Evolutionary conservation across 345 rosid genomes (phyloP), one percentile per base, ranked within the genome.

Genomic region (Eutrema heterophyllum): DNA sequence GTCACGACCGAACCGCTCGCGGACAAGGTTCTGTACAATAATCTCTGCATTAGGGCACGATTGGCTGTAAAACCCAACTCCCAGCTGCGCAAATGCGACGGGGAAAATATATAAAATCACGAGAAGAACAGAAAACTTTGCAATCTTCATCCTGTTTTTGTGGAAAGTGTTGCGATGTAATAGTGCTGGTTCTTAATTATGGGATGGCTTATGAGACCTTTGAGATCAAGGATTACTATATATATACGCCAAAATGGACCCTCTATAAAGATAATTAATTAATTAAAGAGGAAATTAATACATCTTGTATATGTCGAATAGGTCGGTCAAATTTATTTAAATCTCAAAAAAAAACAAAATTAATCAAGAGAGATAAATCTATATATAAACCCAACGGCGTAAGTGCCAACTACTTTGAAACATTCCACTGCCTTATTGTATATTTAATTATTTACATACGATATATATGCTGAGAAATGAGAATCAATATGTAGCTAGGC

Each of bases 11-110:
- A 76, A 76, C 38, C 66, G 66, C 11, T 55, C n/a, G 9, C 45
- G 29, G 1, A 76, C 80, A 3, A 76, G 43, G 39, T 4, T 64
- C 13, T 46, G 44, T 63, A 76, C 46, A 3, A 76, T 63, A 13
- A 0, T 18, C 35, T 76, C 80, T 46, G 75, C 80, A 29, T 70
- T 6, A 76, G 67, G 32, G 29, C 80, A 76, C 11, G 75, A 46
- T 26, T 70, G 27, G 32, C 44, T 64, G 60, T 76, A 76, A 56
- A 76, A 76, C 5, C 66, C 53, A 4, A 45, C 5, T 30, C 38
- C 46, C 7, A 76, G 38, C 15, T 76, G 80, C 1, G 38, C 57
- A 0, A 76, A 55, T 2, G 50, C 59, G 0, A 70, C 71, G 1
- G 80, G 80, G 2, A 55, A 63, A 27, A 54, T 30, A n/a, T 38